A percentile compares a stretch with the other conserved stretches of the same genome.
Conservation (phyloP, 2,329 filamentous ascomycete genomes). For the Cryoendolithus antarcticus region DNA sequence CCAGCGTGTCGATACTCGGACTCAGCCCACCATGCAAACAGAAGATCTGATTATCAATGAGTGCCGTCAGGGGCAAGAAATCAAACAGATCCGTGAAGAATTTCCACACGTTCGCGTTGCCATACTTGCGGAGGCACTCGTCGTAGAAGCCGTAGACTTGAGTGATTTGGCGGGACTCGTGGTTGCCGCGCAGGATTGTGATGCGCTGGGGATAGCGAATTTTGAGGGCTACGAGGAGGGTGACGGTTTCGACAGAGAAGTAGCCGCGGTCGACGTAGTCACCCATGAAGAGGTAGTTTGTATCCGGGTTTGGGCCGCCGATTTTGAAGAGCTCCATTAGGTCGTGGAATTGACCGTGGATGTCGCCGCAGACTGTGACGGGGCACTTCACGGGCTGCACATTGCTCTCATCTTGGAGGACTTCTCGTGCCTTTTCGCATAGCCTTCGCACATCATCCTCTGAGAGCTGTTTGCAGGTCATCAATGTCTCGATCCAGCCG, state of each 20-base stretch:
- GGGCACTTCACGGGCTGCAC: constrained; percentile 99
- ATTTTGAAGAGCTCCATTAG: constrained; percentile 99
- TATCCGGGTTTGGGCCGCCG: constrained; percentile 92
- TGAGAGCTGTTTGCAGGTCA: constrained; percentile 95
- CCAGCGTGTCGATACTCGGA: constrained; percentile 88
- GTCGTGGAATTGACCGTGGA: constrained; percentile 98
- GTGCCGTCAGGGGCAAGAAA: constrained; percentile 88
- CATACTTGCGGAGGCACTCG: constrained; percentile 96
- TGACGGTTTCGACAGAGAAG: constrained; percentile 97
- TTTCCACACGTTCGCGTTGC: constrained; percentile 98
- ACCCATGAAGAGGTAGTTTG: constrained; percentile 99
- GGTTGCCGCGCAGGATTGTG: constrained; percentile 95
- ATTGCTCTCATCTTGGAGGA: constrained; percentile 94
- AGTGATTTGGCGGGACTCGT: constrained; percentile 97
- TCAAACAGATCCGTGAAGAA: constrained; percentile 98
- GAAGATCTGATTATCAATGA: constrained; percentile 99
- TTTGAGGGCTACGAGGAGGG: constrained; percentile 89
- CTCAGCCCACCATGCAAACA: constrained; percentile 94
- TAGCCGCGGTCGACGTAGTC: constrained; percentile 98
- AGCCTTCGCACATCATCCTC: constrained; percentile 91
- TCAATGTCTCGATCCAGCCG: constrained; percentile 96
- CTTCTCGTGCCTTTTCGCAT: constrained; percentile 96
- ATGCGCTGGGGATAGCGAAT: constrained; percentile 96
- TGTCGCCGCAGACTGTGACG: constrained; percentile 96
- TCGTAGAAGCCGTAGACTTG: constrained; percentile 99